A percentile compares a stretch with the other conserved stretches of the same genome.
These are phyloP conservation scores for Blastomyces percursus DNA, from an alignment of 2,329 filamentous ascomycete genomes.

Conservation along the genomic window DNA sequence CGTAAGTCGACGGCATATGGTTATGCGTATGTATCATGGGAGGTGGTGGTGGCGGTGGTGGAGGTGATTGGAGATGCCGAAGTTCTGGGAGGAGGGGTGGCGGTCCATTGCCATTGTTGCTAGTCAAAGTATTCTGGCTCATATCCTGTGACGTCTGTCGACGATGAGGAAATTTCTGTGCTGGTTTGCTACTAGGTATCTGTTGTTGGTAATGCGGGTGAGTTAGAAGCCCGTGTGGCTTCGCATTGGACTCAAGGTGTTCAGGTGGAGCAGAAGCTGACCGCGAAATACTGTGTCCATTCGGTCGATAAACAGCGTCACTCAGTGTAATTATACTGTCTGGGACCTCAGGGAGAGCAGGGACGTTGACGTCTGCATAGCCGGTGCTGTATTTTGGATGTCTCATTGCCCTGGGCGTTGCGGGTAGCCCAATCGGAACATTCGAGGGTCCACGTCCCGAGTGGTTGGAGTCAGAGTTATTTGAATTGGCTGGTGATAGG, in stretches of 20 bases:
- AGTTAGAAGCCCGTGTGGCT: conserved; percentile 25
- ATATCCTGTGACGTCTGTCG: conserved; percentile 22
- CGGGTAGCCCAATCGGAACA: conserved; percentile 63
- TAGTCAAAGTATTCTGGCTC: conserved; percentile 6
- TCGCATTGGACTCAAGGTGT: conserved; percentile 26
- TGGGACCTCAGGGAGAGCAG: conserved; percentile 47
- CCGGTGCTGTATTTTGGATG: conserved; percentile 54
- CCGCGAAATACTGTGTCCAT: conserved; percentile 27
- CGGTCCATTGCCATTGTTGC: conserved; percentile 11
- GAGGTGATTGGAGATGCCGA: conserved; percentile 48
- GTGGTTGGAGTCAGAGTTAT: conserved; percentile 30
- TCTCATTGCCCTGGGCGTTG: conserved; percentile 83
- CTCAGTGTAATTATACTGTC: conserved; percentile 31
- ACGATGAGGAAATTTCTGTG: conserved; percentile 21
- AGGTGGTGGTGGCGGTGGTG: conserved; percentile 38
- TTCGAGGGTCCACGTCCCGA: conserved; percentile 39
- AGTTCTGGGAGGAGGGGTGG: conserved; percentile 50
- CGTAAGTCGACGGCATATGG: conserved; percentile 8
- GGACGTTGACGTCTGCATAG: conserved; percentile 37
- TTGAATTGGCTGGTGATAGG: conserved; percentile 30
- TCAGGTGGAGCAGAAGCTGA: conserved; percentile 29
- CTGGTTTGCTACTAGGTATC: conserved; percentile 31
- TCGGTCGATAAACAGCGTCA: conserved; percentile 29
- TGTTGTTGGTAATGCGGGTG: conserved; percentile 33
- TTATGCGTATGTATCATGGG: conserved; percentile 7